phyloP scores from a whole-genome alignment of 768 basidiomycete species.

The Fomitopsis pulvina region DNA sequence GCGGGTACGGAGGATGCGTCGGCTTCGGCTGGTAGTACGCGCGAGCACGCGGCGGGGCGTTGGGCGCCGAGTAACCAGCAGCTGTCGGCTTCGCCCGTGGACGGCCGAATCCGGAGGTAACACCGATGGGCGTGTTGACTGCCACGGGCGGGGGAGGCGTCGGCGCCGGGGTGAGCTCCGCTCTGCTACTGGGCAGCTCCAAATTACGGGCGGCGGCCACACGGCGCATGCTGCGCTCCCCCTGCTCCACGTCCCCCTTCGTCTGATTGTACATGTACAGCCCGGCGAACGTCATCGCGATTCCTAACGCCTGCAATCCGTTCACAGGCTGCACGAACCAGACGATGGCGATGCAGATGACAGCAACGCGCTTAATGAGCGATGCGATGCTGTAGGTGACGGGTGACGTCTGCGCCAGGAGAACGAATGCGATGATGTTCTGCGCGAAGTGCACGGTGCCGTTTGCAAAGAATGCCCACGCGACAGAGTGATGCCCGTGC shows the following conservation, averaged over 20 bases:
- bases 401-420: constrained; percentile 92
- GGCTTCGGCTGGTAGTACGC: constrained; percentile 8
- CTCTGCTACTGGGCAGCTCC: constrained; percentile 61
- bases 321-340: constrained; percentile 93
- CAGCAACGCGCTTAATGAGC: constrained; percentile 94
- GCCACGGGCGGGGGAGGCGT: constrained; percentile 10
- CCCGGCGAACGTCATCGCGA: constrained; percentile 81
- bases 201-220: constrained; percentile 67
- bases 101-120: constrained; percentile 18
- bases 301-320: constrained; percentile 83
- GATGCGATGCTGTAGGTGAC: constrained; percentile 99
- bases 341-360: constrained; percentile 95
- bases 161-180: constrained; percentile 43
- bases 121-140: constrained; percentile 7
- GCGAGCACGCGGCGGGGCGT: constrained; percentile 2
- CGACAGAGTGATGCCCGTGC: constrained; percentile 52
- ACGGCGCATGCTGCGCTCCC: constrained; percentile 81
- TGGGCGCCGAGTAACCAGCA: neutral
- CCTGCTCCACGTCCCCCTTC: constrained; percentile 86
- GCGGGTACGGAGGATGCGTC: constrained; percentile 11
- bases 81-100: constrained; percentile 1
- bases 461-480: constrained; percentile 86
- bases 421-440: constrained; percentile 96
- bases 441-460: constrained; percentile 95
- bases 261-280: constrained; percentile 96